A percentile compares a stretch with the other conserved stretches of the same genome.
These are phyloP conservation scores for Pleoardoris graminearum DNA, from an alignment of 2,329 filamentous ascomycete genomes.

Conservation along the genomic window DNA sequence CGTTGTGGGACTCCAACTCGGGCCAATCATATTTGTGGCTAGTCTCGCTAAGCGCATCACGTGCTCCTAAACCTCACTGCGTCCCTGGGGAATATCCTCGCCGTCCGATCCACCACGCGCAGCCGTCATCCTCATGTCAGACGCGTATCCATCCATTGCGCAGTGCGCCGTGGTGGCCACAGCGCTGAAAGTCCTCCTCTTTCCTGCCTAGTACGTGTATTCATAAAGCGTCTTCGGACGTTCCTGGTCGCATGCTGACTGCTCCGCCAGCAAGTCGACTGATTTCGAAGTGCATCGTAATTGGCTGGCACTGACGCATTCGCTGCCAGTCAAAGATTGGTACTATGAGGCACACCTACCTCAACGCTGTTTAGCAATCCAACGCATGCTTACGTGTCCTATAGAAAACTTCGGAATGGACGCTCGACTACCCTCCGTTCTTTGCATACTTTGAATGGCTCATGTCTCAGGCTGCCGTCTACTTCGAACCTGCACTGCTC, in stretches of 20 bases:
- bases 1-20: not conserved
- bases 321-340: conserved; percentile 84
- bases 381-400: conserved; percentile 16
- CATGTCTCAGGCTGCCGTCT: conserved; percentile 77
- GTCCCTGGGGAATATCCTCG: conserved; percentile 15
- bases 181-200: conserved; percentile 87
- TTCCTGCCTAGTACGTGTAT: conserved; percentile 83
- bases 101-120: conserved; percentile 26
- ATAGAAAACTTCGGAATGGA: conserved; percentile 95
- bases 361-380: not conserved
- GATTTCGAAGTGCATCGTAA: conserved; percentile 99
- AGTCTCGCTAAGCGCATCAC: conserved; percentile 15
- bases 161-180: conserved; percentile 86
- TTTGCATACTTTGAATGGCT: conserved; percentile 97
- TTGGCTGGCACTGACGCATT: conserved; percentile 95
- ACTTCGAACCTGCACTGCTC: conserved; percentile 81
- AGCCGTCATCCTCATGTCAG: conserved; percentile 63
- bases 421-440: conserved; percentile 96
- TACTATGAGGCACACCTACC: conserved; percentile 72
- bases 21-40: not conserved
- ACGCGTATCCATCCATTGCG: conserved; percentile 81
- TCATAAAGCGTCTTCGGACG: conserved; percentile 8
- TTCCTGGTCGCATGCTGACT: conserved; percentile 27
- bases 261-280: conserved; percentile 79
- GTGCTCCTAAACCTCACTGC: conserved; percentile 21